phyloP scores from a whole-genome alignment of 805 yeast species.

The Starmera dryadoides region DNA sequence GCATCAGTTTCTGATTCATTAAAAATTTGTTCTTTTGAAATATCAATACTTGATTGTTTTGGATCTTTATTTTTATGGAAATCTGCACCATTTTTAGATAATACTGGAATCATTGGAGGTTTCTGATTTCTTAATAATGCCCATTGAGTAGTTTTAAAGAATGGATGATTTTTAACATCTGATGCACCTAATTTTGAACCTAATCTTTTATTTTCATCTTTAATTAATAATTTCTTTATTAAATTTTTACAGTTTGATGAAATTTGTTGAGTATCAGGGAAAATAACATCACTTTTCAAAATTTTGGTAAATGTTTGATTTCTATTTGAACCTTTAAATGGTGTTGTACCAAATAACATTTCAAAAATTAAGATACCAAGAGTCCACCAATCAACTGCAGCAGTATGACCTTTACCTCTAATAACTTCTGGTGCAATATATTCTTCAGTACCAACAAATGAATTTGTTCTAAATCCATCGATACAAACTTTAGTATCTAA shows the following conservation, averaged over 20 bases:
- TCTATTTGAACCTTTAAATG: conserved; percentile 87
- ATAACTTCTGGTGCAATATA: conserved; percentile 98
- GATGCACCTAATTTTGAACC: conserved; percentile 95
- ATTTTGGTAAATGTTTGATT: conserved; percentile 87
- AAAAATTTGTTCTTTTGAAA: conserved; percentile 21
- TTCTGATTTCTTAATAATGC: conserved; percentile 85
- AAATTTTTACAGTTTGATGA: conserved; percentile 73
- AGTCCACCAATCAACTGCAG: conserved; percentile 99
- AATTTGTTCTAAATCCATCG: conserved; percentile 93
- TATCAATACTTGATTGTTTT: conserved; percentile 17
- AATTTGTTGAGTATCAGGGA: conserved; percentile 61
- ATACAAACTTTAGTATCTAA: conserved; percentile 92
- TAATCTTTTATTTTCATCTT: conserved; percentile 81
- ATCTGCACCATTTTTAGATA: conserved; percentile 47
- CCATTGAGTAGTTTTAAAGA: conserved; percentile 92
- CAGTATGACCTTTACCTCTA: conserved; percentile 93
- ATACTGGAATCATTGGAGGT: conserved; percentile 93
- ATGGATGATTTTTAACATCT: conserved; percentile 85
- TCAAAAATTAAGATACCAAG: conserved; percentile 88
- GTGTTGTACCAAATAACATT: conserved; percentile 94
- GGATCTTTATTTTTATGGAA: conserved; percentile 28
- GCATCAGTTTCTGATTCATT: conserved; percentile 28
- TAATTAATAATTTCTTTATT: conserved; percentile 73
- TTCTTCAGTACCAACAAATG: conserved; percentile 98
- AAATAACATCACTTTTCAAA: conserved; percentile 74